A percentile compares a stretch with the other conserved stretches of the same genome.
phyloP scores from a whole-genome alignment of 345 rosid species.

The Reutealis trisperma region DNA sequence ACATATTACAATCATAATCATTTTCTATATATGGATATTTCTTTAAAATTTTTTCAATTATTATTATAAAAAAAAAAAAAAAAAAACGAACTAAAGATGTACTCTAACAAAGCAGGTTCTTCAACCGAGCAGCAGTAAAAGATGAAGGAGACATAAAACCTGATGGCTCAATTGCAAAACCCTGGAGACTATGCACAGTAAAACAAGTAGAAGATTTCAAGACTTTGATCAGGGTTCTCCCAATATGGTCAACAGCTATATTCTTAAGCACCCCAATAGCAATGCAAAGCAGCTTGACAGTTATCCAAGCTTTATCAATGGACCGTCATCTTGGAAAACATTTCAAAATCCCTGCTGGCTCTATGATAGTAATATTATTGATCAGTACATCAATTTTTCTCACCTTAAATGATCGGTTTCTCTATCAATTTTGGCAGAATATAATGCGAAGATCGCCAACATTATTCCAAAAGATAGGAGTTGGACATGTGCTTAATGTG shows the following conservation, averaged over 20 bases:
- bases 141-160: slow-evolving; percentile 37
- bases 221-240: slow-evolving; percentile 41
- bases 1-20: no score
- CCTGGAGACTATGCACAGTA: slow-evolving; percentile 53
- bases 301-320: slow-evolving; percentile 53
- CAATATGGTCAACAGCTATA: slow-evolving; percentile 38
- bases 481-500: slow-evolving; percentile 46
- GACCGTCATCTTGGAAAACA: slow-evolving; percentile 46
- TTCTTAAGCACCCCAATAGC: slow-evolving; percentile 36
- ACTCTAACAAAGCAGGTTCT: slow-evolving; percentile 31
- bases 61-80: no score
- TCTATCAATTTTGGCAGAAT: slow-evolving; percentile 40
- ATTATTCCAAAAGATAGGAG: slow-evolving; percentile 44
- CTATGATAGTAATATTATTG: slow-evolving; percentile 35
- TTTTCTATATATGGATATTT: no score
- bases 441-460: slow-evolving; percentile 18
- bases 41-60: no score
- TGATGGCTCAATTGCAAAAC: slow-evolving; percentile 32
- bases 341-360: slow-evolving; percentile 51
- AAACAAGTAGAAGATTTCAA: slow-evolving; percentile 68
- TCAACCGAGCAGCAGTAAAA: slow-evolving; percentile 47
- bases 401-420: slow-evolving; percentile 32
- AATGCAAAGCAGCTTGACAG: slow-evolving; percentile 27
- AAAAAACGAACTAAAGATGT: no score
- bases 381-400: slow-evolving; percentile 29